Conservation (phyloP, 2,329 filamentous ascomycete genomes). For the Diaporthe nobilis region DNA sequence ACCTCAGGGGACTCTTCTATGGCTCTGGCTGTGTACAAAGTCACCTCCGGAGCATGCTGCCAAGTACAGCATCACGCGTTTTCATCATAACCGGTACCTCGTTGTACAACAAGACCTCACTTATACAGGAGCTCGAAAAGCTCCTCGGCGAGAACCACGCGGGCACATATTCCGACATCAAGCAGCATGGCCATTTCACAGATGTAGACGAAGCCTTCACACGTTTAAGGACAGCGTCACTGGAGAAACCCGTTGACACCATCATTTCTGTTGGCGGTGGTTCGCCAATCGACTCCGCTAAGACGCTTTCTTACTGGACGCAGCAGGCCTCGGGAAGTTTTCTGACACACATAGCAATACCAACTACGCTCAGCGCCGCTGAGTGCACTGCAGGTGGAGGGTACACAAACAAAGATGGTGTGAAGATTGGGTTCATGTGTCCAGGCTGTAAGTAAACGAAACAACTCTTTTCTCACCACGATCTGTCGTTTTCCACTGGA, state of each 20-base stretch:
- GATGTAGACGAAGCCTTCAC: background rate
- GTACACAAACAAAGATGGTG: background rate
- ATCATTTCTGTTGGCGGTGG: constrained; percentile 14
- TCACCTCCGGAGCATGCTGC: constrained; percentile 15
- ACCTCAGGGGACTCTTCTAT: constrained; percentile 1
- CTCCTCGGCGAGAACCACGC: constrained; percentile 2
- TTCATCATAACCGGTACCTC: constrained; percentile 9
- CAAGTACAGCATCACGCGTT: background rate
- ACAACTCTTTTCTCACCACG: background rate
- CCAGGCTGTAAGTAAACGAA: background rate
- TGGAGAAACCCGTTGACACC: background rate
- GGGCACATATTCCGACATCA: background rate
- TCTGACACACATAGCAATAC: constrained; percentile 5
- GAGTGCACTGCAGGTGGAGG: constrained; percentile 11
- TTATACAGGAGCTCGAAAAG: constrained; percentile 12
- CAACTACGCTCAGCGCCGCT: background rate
- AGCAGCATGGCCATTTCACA: constrained; percentile 11
- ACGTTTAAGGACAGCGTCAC: background rate
- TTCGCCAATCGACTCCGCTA: constrained; percentile 1
- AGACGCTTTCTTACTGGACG: constrained; percentile 15
- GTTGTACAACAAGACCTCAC: background rate
- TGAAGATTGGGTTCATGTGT: constrained; percentile 15
- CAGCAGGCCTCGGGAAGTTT: constrained; percentile 10
- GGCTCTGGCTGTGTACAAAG: background rate
- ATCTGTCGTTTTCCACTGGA: background rate